These are phyloP conservation scores for Ambrosiella beaveri DNA, from an alignment of 2,329 filamentous ascomycete genomes.

Conservation along the genomic window DNA sequence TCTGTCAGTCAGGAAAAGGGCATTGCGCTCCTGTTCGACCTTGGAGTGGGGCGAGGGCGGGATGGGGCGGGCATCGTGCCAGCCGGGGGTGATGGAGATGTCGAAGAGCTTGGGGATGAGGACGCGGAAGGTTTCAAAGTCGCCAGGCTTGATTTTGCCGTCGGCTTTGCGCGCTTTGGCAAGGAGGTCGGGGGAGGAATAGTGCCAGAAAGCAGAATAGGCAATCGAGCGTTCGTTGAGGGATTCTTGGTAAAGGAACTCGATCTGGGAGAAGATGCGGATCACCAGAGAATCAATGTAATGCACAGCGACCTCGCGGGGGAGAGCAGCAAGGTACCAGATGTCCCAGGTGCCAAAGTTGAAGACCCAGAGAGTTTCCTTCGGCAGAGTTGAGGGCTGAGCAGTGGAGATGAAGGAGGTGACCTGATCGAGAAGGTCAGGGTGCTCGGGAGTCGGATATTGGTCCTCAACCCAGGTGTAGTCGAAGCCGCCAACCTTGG, in stretches of 20 bases:
- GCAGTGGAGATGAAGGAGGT: constrained; percentile 27
- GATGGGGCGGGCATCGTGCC: constrained; percentile 25
- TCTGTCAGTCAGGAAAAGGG: constrained; percentile 29
- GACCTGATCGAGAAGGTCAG: constrained; percentile 29
- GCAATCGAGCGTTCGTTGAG: constrained; percentile 26
- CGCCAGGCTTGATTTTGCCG: constrained; percentile 16
- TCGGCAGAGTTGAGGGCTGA: constrained; percentile 19
- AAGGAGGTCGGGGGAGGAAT: constrained; percentile 17
- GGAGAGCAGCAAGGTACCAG: constrained; percentile 33
- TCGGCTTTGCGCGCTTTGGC: constrained; percentile 17
- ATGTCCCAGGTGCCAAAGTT: constrained; percentile 38
- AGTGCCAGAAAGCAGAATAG: constrained; percentile 27
- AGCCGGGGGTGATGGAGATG: constrained; percentile 36
- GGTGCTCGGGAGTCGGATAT: constrained; percentile 24
- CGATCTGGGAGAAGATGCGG: constrained; percentile 28
- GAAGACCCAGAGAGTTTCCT: constrained; percentile 36
- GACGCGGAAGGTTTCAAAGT: constrained; percentile 29
- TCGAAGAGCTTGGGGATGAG: constrained; percentile 36
- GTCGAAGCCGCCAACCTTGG: constrained; percentile 23
- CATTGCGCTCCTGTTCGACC: constrained; percentile 37
- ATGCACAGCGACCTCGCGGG: constrained; percentile 22
- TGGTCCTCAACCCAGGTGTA: constrained; percentile 27
- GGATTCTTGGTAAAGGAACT: constrained; percentile 28
- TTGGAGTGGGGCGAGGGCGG: constrained; percentile 29
- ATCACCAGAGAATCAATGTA: constrained; percentile 22